These are phyloP conservation scores for Penicillium cosmopolitanum DNA, from an alignment of 495 filamentous ascomycete genomes.

Conservation along the genomic window DNA sequence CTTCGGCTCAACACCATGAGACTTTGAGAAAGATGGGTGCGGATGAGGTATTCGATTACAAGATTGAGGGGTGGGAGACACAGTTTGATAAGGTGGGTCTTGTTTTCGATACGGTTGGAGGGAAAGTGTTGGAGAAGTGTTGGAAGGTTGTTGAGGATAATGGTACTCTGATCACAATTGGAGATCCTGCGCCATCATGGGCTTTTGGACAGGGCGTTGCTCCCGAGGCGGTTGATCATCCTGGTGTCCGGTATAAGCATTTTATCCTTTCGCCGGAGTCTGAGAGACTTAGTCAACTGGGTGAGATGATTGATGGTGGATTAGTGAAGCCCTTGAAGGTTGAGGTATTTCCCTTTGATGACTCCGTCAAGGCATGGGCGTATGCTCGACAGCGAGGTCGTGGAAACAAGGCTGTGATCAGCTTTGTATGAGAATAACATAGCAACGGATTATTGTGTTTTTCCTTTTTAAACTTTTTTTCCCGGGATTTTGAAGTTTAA, in stretches of 20 bases:
- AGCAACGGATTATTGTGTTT: too few species aligned
- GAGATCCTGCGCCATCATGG: constrained; percentile 13
- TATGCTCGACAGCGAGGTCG: constrained; percentile 8
- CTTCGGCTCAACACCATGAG: constrained; percentile 12
- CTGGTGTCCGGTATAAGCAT: constrained; percentile 12
- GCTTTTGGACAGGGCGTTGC: constrained; percentile 10
- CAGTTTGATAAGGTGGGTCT: constrained; percentile 9
- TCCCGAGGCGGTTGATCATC: constrained; percentile 2
- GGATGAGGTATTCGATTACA: constrained; percentile 10
- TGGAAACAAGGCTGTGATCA: constrained; percentile 9
- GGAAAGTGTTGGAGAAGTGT: constrained; percentile 13
- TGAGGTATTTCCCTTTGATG: constrained; percentile 6
- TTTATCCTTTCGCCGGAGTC: constrained; percentile 12
- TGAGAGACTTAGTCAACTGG: background rate
- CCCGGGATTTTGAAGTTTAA: too few species aligned
- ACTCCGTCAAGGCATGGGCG: constrained; percentile 4
- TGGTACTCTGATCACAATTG: constrained; percentile 15
- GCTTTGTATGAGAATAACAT: background rate
- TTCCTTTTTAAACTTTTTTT: too few species aligned
- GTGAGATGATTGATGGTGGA: constrained; percentile 9
- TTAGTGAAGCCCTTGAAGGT: constrained; percentile 2
- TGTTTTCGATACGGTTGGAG: constrained; percentile 29
- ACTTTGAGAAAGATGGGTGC: constrained; percentile 2
- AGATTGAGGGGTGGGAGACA: background rate
- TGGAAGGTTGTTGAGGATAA: constrained; percentile 22